phyloP scores from a whole-genome alignment of 768 basidiomycete species.

The Fistulinella prunicolor region DNA sequence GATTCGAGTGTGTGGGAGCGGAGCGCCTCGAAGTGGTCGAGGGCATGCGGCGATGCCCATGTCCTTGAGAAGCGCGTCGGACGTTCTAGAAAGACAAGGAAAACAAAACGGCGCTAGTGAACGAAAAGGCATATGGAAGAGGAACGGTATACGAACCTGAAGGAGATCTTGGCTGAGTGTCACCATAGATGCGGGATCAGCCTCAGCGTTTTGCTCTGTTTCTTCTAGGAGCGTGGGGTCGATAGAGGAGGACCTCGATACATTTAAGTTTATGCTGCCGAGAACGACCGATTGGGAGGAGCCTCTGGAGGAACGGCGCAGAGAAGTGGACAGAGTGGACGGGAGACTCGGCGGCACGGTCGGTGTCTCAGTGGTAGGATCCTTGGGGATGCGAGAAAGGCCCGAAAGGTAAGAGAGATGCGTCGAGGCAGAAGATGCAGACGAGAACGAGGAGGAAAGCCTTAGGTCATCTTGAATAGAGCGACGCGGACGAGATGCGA shows the following conservation, averaged over 20 bases:
- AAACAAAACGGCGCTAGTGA: neutral
- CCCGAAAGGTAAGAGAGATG: slow-evolving; percentile 15
- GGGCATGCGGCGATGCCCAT: slow-evolving; percentile 18
- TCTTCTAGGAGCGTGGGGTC: slow-evolving; percentile 16
- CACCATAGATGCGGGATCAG: slow-evolving; percentile 7
- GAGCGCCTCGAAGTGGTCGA: slow-evolving; percentile 23
- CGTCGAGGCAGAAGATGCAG: slow-evolving; percentile 21
- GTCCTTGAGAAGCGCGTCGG: slow-evolving; percentile 15
- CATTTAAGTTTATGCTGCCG: slow-evolving; percentile 24
- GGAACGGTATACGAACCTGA: slow-evolving; percentile 21
- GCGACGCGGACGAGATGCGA: slow-evolving; percentile 24
- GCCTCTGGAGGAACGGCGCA: slow-evolving; percentile 21
- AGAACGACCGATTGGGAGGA: slow-evolving; percentile 26
- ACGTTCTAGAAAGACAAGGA: slow-evolving; percentile 17
- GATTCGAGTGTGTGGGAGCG: slow-evolving; percentile 1
- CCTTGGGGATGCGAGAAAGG: slow-evolving; percentile 7
- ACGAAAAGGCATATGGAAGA: neutral
- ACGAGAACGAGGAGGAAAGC: slow-evolving; percentile 18
- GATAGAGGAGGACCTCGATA: slow-evolving; percentile 20
- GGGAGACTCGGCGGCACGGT: slow-evolving; percentile 14
- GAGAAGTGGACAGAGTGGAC: slow-evolving; percentile 16
- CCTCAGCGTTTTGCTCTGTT: slow-evolving; percentile 9
- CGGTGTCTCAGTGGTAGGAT: slow-evolving; percentile 16
- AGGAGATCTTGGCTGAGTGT: slow-evolving; percentile 29
- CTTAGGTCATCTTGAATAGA: slow-evolving; percentile 11